Evolutionary conservation across 139 green algal genomes (phyloP), one percentile per base, ranked within the genome.

Genomic region (Dunaliella primolecta): DNA sequence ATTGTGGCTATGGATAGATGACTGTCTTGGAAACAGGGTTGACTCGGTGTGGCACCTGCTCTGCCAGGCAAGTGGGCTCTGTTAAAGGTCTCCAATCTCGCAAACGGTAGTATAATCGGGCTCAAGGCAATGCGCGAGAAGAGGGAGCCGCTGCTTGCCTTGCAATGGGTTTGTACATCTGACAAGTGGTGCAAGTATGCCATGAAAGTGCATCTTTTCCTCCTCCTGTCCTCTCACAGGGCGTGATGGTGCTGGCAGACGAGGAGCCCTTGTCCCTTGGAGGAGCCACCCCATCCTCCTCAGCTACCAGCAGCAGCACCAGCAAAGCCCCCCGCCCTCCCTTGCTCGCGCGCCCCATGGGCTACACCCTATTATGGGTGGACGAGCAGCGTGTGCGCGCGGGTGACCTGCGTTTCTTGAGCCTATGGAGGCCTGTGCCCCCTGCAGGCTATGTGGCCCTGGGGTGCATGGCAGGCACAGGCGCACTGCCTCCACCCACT

Each of bases 401-500:
- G 21, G 88, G 90, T 35, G 88, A 91, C 81, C 25, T 29, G 56
- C 34, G 81, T 30, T 89, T 86, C 71, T 87, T 97, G 21, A 87
- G 70, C 36, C 77, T 98, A 25, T 98, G 94, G 95, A 86, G 88
- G 79, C 94, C 95, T 0, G 78, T 96, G 29, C 81, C 96, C 23
- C 89, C 90, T 0, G 81, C 89, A 0, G 96, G 96, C 75, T 98
- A 98, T 81, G 89, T 95, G 30, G 84, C 95, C 0, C 84, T 98
- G 82, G 96, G 96, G 7, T 90, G 87, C 37, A 84, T 98, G 80
- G 93, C 89, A 27, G 80, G 80, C 0, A 32, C 81, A 38, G 86
- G 84, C 0, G 30, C 80, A 30, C 24, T 31, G 76, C 72, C 80
- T 1, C 88, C 87, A 25, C 37, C 33, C 29, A 55, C 81, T 2